Base-by-base conservation (phyloP, 345 rosid genomes). In the Iberis pinnata region DNA sequence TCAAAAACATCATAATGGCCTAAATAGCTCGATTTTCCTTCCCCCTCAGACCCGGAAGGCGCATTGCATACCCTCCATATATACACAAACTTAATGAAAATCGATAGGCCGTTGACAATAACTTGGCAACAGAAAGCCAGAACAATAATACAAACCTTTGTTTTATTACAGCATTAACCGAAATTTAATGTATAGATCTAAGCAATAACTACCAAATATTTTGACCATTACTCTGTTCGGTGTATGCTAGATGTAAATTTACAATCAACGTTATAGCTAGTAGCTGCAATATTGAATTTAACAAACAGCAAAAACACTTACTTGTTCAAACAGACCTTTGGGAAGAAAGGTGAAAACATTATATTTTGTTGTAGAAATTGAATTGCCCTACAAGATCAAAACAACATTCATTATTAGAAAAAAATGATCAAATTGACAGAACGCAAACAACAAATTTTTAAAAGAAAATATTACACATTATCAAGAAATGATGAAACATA, bases 241-340 rank as follows among this genome's bases (percentile, higher is more conserved):
- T n/a, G n/a, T n/a, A n/a, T n/a, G n/a, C n/a, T n/a, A n/a, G n/a
- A n/a, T n/a, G n/a, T n/a, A n/a, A n/a, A n/a, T n/a, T n/a, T n/a
- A n/a, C n/a, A n/a, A n/a, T n/a, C n/a, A n/a, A n/a, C n/a, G n/a
- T n/a, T n/a, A n/a, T n/a, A n/a, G n/a, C n/a, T n/a, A n/a, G n/a
- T n/a, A n/a, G n/a, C n/a, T n/a, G n/a, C n/a, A n/a, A n/a, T n/a
- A n/a, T 8, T 8, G 7, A 5, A 27, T 5, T 18, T 9, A 22
- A 22, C 6, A 2, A 22, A 6, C 4, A 4, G 17, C 9, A 41
- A 44, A 27, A 31, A 31, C n/a, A 49, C 55, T 60, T 79, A 85
- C 89, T 93, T 88, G 96, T 69, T 89, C 97, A 68, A 81, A 89
- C 69, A 89, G 65, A 41, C 97, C 97, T 73, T 89, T 89, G 3